A percentile compares a stretch with the other conserved stretches of the same genome.
phyloP scores from a whole-genome alignment of 169 alveolate genomes.

The Cryptosporidium sp. region DNA sequence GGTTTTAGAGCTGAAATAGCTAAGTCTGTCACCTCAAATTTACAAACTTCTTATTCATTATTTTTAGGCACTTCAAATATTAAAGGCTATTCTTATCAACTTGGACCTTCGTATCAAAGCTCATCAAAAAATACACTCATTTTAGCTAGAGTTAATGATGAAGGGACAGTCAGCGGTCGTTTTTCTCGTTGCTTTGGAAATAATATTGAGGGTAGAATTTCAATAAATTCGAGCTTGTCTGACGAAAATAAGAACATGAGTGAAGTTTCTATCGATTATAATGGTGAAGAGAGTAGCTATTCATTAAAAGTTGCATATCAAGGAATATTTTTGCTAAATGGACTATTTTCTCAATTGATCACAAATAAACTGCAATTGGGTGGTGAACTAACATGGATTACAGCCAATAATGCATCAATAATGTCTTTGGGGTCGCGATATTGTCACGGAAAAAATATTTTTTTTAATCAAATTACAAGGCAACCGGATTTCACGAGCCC shows the following conservation, averaged over 20 bases:
- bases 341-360: conserved; percentile 87
- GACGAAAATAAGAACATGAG: conserved; percentile 87
- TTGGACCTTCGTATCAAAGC: conserved; percentile 90
- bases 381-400: conserved; percentile 90
- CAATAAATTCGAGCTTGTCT: conserved; percentile 84
- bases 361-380: conserved; percentile 88
- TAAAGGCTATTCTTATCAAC: conserved; percentile 89
- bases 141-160: conserved; percentile 86
- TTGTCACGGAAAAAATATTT: conserved; percentile 83
- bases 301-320: conserved; percentile 89
- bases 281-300: conserved; percentile 85
- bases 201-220: conserved; percentile 84
- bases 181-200: conserved; percentile 78
- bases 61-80: conserved; percentile 87
- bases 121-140: conserved; percentile 84
- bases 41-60: conserved; percentile 89
- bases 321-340: conserved; percentile 89
- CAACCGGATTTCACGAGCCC: conserved; percentile 89
- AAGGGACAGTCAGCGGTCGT: conserved; percentile 87
- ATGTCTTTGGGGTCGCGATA: conserved; percentile 89
- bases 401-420: conserved; percentile 90
- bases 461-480: conserved; percentile 80
- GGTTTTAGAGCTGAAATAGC: conserved; percentile 92
- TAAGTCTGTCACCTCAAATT: conserved; percentile 84
- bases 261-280: conserved; percentile 88